Evolutionary conservation across 2,329 filamentous ascomycete species (phyloP).

Genomic region (Colletotrichum sp.): DNA sequence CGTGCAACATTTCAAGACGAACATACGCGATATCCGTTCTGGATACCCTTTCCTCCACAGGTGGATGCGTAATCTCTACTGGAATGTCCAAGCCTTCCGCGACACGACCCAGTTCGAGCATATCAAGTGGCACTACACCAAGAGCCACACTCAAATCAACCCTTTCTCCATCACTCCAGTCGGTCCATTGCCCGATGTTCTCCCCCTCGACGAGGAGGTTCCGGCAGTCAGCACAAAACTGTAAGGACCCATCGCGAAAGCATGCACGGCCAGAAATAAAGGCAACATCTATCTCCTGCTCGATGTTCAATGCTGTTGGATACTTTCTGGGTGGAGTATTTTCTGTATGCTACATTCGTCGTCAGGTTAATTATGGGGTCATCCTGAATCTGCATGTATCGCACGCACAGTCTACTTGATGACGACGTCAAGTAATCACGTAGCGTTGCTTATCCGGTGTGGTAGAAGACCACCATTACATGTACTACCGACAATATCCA

Average conservation of each 20-base stretch:
- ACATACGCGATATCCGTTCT: constrained; percentile 81
- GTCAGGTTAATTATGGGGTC: neutral
- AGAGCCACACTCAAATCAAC: constrained; percentile 70
- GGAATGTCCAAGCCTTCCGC: constrained; percentile 78
- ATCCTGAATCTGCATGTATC: neutral
- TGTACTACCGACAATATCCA: neutral
- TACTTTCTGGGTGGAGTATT: neutral
- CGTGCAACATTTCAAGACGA: constrained; percentile 89
- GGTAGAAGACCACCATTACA: neutral
- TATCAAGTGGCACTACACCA: constrained; percentile 81
- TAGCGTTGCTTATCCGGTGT: neutral
- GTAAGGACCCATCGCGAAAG: neutral
- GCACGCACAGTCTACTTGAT: neutral
- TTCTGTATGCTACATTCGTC: neutral
- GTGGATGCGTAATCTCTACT: constrained; percentile 87
- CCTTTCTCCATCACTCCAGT: constrained; percentile 79
- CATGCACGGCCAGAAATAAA: neutral
- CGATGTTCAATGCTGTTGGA: neutral
- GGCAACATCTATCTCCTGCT: neutral
- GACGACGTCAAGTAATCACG: neutral
- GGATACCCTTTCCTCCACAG: constrained; percentile 82
- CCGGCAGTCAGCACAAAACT: constrained; percentile 46
- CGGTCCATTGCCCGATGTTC: constrained; percentile 82
- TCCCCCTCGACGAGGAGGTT: constrained; percentile 82
- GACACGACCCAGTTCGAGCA: constrained; percentile 92